Conservation (phyloP, 2,329 filamentous ascomycete genomes). For the Penicillium sp. region DNA sequence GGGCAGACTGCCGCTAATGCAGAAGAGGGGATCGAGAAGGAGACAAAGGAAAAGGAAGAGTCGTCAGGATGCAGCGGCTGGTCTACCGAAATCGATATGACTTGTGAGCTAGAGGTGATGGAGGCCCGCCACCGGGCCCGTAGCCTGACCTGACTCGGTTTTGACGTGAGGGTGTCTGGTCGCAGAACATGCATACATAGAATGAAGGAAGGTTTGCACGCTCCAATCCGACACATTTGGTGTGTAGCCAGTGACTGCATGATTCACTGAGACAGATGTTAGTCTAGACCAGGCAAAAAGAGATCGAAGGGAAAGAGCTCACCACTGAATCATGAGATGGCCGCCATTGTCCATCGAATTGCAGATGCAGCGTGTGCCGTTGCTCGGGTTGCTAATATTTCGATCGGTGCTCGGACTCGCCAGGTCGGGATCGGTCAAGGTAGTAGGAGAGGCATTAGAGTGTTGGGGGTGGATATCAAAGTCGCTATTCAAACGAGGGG, state of each 20-base stretch:
- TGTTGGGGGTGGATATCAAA: slow-evolving; percentile 37
- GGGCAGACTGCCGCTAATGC: slow-evolving; percentile 18
- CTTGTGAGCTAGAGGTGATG: slow-evolving; percentile 42
- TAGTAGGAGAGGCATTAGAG: slow-evolving; percentile 47
- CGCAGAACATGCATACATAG: slow-evolving; percentile 51
- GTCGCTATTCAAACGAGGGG: slow-evolving; percentile 36
- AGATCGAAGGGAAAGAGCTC: slow-evolving; percentile 15
- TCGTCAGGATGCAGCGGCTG: slow-evolving; percentile 11
- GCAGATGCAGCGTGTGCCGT: slow-evolving; percentile 56
- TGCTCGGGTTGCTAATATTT: slow-evolving; percentile 46
- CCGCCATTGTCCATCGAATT: slow-evolving; percentile 51
- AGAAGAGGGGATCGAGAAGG: slow-evolving; percentile 9
- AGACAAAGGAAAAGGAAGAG: slow-evolving; percentile 21
- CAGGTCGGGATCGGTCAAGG: slow-evolving; percentile 47
- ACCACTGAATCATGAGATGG: slow-evolving; percentile 57
- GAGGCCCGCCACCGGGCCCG: slow-evolving; percentile 29
- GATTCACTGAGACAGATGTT: slow-evolving; percentile 45
- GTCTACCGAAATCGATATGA: slow-evolving; percentile 35
- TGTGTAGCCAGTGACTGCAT: slow-evolving; percentile 60
- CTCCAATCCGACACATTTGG: slow-evolving; percentile 53
- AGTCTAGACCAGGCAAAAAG: slow-evolving; percentile 1
- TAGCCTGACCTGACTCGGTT: slow-evolving; percentile 35
- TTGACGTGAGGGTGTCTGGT: slow-evolving; percentile 39
- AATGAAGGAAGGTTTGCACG: slow-evolving; percentile 44
- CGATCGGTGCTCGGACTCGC: slow-evolving; percentile 52